Base-by-base conservation (phyloP, 768 basidiomycete genomes). In the Xerocomellus intermedius region DNA sequence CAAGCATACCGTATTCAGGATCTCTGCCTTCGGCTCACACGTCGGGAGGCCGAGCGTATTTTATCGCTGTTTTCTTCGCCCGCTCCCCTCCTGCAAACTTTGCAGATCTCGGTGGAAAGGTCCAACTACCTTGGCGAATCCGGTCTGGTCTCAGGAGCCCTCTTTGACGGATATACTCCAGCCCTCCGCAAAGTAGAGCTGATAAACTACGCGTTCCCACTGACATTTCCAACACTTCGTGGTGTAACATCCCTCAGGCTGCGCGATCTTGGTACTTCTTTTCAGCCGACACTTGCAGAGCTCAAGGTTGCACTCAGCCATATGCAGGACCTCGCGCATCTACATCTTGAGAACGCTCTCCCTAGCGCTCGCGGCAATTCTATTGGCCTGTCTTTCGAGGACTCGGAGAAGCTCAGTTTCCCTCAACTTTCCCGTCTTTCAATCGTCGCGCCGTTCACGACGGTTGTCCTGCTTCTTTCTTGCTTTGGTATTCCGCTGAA, bases 191-290 rank as follows among this genome's bases (percentile, higher is more conserved):
- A 58, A 22, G 57, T 80, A 17, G 69, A 75, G 52, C 58, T 81
- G 1, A 63, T 52, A 14, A 61, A 68, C 24, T 73, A 74, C 51
- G 64, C 66, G 37, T 58, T 78, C 46, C 59, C 68, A 6, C 75
- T 76, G 74, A 62, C 70, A 19, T 75, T 73, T 1, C 57, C 69
- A 1, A 54, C 75, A 14, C 61, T 80, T 24, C 52, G 52, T 39
- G 67, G 67, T 48, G 69, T 81, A 10, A 72, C 69, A n/a, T 64
- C 69, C 47, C 67, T 80, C 28, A 71, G 68, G 41, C 58, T 80
- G 10, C 60, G 70, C 38, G 52, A 72, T 53, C 59, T 73, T 8
- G 54, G 66, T 22, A 16, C 32, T 3, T 42, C 60, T 9, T 57
- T 64, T 22, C 70, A 69, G 28, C 74, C 75, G 1, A 63, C 70